Conservation (phyloP, 73 alveolate species). For the Symbiodinium natans region DNA sequence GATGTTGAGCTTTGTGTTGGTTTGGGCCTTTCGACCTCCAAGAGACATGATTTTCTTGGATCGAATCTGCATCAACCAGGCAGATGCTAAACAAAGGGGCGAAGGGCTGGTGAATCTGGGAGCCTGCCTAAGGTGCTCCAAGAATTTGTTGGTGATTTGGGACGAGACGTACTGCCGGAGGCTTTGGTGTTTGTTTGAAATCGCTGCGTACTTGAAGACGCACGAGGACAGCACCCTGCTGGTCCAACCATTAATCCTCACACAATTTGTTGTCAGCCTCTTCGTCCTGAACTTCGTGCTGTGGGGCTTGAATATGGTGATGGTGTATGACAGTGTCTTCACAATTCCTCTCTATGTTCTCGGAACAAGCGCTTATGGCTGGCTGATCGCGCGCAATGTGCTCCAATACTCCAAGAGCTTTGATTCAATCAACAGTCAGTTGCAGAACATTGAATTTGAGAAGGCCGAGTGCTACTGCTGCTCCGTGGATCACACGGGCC, state of each 20-base stretch:
- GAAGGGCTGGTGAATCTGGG: background rate
- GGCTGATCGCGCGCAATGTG: background rate
- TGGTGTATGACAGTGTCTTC: background rate
- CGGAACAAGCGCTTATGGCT: background rate
- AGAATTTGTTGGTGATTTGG: background rate
- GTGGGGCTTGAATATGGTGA: background rate
- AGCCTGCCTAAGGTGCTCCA: background rate
- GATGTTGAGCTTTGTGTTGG: background rate
- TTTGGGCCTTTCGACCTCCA: too few relatives aligned
- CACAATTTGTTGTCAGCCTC: background rate
- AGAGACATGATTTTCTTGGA: background rate
- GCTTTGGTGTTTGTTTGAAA: background rate
- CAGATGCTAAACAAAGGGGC: too few relatives aligned
- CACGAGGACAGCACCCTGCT: background rate
- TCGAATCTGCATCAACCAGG: too few relatives aligned
- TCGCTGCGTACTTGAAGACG: background rate
- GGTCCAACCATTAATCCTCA: background rate
- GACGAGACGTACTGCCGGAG: background rate
- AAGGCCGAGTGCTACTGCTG: background rate
- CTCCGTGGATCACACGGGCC: background rate
- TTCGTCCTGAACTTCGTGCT: background rate
- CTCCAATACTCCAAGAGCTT: background rate
- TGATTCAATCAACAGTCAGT: background rate
- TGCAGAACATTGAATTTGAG: background rate
- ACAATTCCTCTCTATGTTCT: background rate